Evolutionary conservation across 768 basidiomycete genomes (phyloP).

Genomic region (Xerocomus spinulosus): DNA sequence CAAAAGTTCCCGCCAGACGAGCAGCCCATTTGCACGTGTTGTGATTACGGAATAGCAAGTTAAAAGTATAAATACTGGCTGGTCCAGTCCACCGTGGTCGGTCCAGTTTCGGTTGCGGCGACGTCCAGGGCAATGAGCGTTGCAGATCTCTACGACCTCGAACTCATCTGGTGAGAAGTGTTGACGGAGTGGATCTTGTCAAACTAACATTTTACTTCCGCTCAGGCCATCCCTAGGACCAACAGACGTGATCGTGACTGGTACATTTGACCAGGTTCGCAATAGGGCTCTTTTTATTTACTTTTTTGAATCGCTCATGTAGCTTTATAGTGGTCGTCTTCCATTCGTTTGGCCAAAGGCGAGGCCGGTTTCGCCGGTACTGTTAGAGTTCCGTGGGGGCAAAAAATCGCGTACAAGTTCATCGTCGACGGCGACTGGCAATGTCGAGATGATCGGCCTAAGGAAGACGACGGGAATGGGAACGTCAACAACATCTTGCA

Average conservation of each 20-base stretch:
- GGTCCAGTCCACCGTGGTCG: not conserved
- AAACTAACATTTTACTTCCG: conserved; percentile 9
- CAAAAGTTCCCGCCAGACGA: not conserved
- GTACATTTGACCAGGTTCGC: conserved; percentile 73
- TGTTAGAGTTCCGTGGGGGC: conserved; percentile 54
- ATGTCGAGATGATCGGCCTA: conserved; percentile 48
- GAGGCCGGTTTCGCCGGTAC: conserved; percentile 52
- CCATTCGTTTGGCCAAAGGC: conserved; percentile 50
- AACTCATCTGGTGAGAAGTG: conserved; percentile 47
- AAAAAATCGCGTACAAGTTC: conserved; percentile 71
- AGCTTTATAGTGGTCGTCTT: conserved; percentile 53
- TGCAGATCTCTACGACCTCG: conserved; percentile 45
- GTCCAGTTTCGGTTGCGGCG: conserved; percentile 20
- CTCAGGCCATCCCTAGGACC: conserved; percentile 57
- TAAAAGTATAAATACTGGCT: conserved; percentile 21
- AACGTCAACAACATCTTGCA: conserved; percentile 67
- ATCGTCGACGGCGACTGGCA: conserved; percentile 73
- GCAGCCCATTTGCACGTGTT: conserved; percentile 14
- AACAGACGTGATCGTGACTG: conserved; percentile 61
- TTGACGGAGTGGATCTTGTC: conserved; percentile 10
- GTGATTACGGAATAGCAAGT: conserved; percentile 19
- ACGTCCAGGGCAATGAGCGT: conserved; percentile 27
- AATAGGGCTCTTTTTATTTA: not conserved
- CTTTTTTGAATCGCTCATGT: too few relatives aligned
- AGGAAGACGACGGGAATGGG: conserved; percentile 57